Percentiles rank a stretch among this genome's conserved stretches.
These are phyloP conservation scores for Urochloa ruziziensis DNA, from an alignment of 176 grass and related monocot genomes.

Conservation along the genomic window DNA sequence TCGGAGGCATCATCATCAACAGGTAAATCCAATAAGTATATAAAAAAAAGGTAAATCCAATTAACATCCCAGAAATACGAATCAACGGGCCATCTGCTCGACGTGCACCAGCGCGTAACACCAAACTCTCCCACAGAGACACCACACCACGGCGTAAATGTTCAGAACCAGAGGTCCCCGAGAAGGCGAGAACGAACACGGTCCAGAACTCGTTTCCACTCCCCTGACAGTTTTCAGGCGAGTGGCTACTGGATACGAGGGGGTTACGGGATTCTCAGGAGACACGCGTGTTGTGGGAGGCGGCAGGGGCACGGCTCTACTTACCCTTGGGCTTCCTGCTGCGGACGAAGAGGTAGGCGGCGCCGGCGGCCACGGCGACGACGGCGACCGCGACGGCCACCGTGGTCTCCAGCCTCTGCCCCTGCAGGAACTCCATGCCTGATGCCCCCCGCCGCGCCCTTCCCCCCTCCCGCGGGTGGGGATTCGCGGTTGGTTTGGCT, in stretches of 20 bases:
- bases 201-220: no score
- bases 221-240: no score
- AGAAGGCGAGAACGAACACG: no score
- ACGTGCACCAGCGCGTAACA: neutral
- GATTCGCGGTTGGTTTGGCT: neutral
- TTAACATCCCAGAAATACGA: neutral
- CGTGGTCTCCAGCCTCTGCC: conserved; percentile 34
- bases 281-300: neutral
- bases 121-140: neutral
- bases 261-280: neutral
- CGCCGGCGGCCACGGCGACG: conserved; percentile 56
- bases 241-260: no score
- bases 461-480: neutral
- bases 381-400: conserved; percentile 53
- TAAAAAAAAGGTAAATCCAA: neutral
- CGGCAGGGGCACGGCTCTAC: neutral
- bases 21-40: no score
- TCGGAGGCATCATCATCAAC: neutral
- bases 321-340: conserved; percentile 56
- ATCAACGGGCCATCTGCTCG: neutral
- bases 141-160: neutral
- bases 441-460: neutral
- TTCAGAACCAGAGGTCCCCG: neutral
- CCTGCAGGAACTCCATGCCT: conserved; percentile 50
- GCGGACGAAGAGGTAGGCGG: conserved; percentile 52